Evolutionary conservation across 352 stramenopile genomes (phyloP), one percentile per base, ranked within the genome.

Genomic region (Phytophthora ramorum): DNA sequence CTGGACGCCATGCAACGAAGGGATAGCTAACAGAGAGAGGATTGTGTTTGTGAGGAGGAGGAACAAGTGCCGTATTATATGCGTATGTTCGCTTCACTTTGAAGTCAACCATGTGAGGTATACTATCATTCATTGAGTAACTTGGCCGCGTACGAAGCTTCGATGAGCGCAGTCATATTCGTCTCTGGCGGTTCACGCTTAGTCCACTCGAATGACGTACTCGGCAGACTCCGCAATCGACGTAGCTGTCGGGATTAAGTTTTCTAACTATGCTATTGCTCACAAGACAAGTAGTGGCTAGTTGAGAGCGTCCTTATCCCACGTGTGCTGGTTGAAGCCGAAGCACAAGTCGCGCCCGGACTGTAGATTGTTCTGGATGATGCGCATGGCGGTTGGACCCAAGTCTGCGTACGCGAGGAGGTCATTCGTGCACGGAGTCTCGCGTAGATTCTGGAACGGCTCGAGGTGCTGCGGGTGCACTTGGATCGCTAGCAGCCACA

Each of bases 401-500:
- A 90, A 48, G 40, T 92, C 84, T 3, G 82, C 82, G 19, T 78
- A 69, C 4, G 80, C 78, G 7, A 90, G 38, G 12, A 85, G 34
- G 0, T 75, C 54, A 16, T 83, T 69, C 1, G 20, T 58, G 58
- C 84, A 92, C 10, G 69, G 45, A 0, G 44, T 17, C n/a, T 80
- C 73, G 7, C 71, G 74, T 4, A 89, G 41, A n/a, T 88, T 85
- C 20, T 62, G 38, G 40, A 92, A 85, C 5, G 59, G 37, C 14
- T 62, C 24, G 0, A 84, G 22, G 46, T 91, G 78, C 17, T 73
- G 58, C 6, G 82, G 69, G 16, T 78, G 73, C 20, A 92, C 82
- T 22, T 90, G 76, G 20, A 91, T 78, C 0, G 63, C 74, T 19
- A 88, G 64, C 47, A 90, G 55, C 84, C 84, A 92, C 19, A 88